phyloP scores from a whole-genome alignment of 257 asterid genomes.

The Plantago elongata region DNA sequence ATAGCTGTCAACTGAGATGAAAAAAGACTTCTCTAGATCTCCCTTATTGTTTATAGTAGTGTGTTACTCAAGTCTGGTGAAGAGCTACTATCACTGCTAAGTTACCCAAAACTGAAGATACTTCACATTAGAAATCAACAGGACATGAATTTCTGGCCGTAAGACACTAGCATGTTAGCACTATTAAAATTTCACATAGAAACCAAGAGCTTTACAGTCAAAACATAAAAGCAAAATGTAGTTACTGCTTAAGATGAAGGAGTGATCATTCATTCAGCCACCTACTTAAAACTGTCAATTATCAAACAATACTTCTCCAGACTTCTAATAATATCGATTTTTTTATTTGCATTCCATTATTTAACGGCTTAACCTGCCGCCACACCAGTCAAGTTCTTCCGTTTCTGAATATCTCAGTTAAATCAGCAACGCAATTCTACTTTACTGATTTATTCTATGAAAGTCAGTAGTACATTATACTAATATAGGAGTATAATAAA shows the following conservation, averaged over 20 bases:
- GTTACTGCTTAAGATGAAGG: no score
- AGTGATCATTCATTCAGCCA: no score
- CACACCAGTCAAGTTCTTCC: neutral
- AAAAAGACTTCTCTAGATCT: neutral
- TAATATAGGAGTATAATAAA: slow-evolving; percentile 3
- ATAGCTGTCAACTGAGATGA: neutral
- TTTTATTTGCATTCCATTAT: neutral
- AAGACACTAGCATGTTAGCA: no score
- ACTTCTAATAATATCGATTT: neutral
- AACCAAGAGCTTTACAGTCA: no score
- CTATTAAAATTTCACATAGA: no score
- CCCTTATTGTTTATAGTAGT: neutral
- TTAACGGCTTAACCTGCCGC: neutral
- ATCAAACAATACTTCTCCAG: neutral
- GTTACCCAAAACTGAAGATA: neutral
- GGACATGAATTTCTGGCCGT: no score
- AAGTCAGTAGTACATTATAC: neutral
- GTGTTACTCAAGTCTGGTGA: neutral
- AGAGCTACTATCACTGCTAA: neutral
- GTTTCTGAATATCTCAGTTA: slow-evolving; percentile 1
- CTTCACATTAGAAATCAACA: no score
- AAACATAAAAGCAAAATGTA: no score
- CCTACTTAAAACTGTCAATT: neutral
- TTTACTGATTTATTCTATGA: no score
- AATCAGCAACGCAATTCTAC: neutral